Evolutionary conservation across 108 stramenopile species (phyloP).

Genomic region (Nitzschia putrida): DNA sequence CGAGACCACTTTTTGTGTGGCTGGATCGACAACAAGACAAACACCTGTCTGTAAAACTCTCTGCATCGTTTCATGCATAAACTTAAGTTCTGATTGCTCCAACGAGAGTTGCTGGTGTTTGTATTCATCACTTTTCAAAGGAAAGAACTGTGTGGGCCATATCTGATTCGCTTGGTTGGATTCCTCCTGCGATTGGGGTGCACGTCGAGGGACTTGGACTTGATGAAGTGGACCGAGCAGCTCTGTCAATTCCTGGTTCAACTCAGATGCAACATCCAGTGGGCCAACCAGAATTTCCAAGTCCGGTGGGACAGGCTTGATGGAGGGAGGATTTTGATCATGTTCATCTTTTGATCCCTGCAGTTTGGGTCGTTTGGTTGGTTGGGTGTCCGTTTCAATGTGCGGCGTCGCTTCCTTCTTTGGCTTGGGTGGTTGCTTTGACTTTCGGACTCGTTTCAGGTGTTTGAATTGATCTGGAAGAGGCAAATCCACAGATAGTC

Average conservation of each 20-base stretch:
- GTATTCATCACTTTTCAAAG: slow-evolving; percentile 57
- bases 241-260: background rate
- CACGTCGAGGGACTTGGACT: slow-evolving; percentile 51
- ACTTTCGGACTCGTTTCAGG: slow-evolving; percentile 46
- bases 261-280: background rate
- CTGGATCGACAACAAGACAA: slow-evolving; percentile 20
- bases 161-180: slow-evolving; percentile 54
- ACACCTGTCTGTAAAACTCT: background rate
- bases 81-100: slow-evolving; percentile 21
- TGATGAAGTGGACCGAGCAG: slow-evolving; percentile 7
- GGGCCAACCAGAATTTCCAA: background rate
- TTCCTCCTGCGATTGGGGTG: slow-evolving; percentile 59
- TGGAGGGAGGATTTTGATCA: background rate
- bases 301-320: background rate
- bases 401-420: background rate
- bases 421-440: background rate
- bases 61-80: slow-evolving; percentile 49
- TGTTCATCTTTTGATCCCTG: background rate
- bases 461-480: slow-evolving; percentile 31
- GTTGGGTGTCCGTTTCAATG: background rate
- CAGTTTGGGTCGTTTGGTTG: too few relatives aligned
- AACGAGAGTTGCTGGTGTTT: slow-evolving; percentile 49
- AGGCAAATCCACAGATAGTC: slow-evolving; percentile 28
- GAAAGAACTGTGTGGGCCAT: slow-evolving; percentile 74
- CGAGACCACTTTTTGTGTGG: background rate